phyloP scores from a whole-genome alignment of 2,329 filamentous ascomycete species.

The Microcyclosporella mali region DNA sequence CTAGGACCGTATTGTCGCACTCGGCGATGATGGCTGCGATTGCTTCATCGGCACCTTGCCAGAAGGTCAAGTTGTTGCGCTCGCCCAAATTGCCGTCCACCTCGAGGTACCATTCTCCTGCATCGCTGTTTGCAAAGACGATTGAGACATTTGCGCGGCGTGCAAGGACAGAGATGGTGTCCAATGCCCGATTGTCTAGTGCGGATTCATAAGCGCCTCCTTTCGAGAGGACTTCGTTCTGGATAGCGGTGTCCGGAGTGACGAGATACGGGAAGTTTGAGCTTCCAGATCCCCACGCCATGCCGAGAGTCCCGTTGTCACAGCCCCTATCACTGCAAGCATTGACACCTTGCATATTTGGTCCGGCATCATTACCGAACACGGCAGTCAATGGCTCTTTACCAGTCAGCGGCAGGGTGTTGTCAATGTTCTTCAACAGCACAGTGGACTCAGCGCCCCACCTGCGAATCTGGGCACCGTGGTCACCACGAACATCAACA shows the following conservation, averaged over 20 bases:
- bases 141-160: conserved; percentile 31
- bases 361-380: conserved; percentile 46
- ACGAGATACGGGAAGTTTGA: conserved; percentile 31
- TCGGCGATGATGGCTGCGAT: conserved; percentile 53
- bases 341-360: conserved; percentile 43
- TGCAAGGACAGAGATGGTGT: conserved; percentile 26
- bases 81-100: conserved; percentile 42
- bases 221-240: conserved; percentile 21
- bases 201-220: conserved; percentile 22
- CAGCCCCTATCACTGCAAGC: conserved; percentile 41
- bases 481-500: conserved; percentile 70
- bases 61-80: conserved; percentile 44
- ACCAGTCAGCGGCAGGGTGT: conserved; percentile 47
- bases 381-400: conserved; percentile 44
- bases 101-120: conserved; percentile 46
- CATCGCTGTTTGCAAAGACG: conserved; percentile 45
- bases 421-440: conserved; percentile 58
- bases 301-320: conserved; percentile 41
- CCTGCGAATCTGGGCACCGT: conserved; percentile 65
- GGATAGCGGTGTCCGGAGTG: conserved; percentile 26
- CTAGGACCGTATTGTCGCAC: conserved; percentile 29
- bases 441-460: conserved; percentile 48
- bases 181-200: conserved; percentile 24
- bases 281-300: conserved; percentile 45
- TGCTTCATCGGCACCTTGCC: conserved; percentile 39